Base-by-base conservation (phyloP, 2,329 filamentous ascomycete genomes). In the Talaromyces sp. region DNA sequence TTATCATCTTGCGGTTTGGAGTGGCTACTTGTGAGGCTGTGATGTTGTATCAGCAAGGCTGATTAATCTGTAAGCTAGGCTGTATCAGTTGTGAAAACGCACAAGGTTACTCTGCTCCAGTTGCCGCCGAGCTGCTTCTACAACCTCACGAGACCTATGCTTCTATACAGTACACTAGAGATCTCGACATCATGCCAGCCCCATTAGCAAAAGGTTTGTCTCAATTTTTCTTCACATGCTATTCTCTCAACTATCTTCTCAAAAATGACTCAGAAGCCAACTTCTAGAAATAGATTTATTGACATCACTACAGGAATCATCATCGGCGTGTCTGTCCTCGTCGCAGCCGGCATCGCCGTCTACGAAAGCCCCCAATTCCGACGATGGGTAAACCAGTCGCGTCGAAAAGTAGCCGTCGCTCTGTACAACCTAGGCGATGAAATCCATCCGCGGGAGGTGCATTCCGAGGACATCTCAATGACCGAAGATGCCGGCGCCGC, bases 281-380 rank as follows among this genome's bases (percentile, higher is more conserved):
- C 11, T 52, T 9, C 27, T 9, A 10, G 7, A 19, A 19, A 15
- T 22, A 15, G 37, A 25, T 9, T 56, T 15, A 64, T 59, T 59
- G 56, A 59, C 56, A 31, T 45, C 35, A 39, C n/a, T 8, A 43
- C 68, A 89, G 87, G 86, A 72, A 82, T 88, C 68, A 85, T 89
- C 68, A 84, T 89, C 69, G 85, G 85, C 57, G 82, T 87, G 68
- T 84, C 84, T 50, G 81, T 89, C 47, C 79, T 89, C 64, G 83
- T 88, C 61, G 87, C 87, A 67, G 86, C 87, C 19, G 84, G 86
- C 13, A 82, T 88, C 60, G 87, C 87, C 61, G 83, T 87, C 54
- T 87, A 88, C 74, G 85, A 89, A 73, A 87, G 84, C 47, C 87
- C 87, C 0, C 84, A 88, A 72, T 81, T 89, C 66, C 81, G 85